phyloP scores from a whole-genome alignment of 352 stramenopile genomes.

The Globisporangium mamillatum region DNA sequence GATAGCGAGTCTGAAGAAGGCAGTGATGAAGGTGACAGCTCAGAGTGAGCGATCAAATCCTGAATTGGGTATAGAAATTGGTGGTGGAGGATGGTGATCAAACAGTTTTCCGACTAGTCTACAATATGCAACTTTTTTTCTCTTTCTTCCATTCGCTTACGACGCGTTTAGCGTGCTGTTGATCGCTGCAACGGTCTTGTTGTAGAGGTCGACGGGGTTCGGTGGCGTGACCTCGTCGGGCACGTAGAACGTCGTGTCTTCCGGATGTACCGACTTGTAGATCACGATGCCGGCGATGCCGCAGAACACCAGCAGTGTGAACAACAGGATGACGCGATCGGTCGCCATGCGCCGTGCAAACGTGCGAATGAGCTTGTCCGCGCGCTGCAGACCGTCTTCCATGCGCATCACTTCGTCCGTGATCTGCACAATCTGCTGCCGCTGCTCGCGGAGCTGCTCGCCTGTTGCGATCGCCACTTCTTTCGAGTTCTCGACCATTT shows the following conservation, averaged over 20 bases:
- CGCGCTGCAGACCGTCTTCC: constrained; percentile 73
- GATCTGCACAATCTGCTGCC: constrained; percentile 85
- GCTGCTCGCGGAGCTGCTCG: constrained; percentile 75
- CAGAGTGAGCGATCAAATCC: constrained; percentile 1
- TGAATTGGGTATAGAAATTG: constrained; percentile 2
- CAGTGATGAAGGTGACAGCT: not conserved
- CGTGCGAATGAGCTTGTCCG: constrained; percentile 77
- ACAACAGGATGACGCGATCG: constrained; percentile 76
- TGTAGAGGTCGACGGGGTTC: constrained; percentile 70
- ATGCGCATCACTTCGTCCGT: constrained; percentile 88
- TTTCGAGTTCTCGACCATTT: constrained; percentile 86
- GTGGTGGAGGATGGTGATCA: not conserved
- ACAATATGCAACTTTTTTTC: not conserved
- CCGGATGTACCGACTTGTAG: constrained; percentile 78
- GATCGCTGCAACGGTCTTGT: constrained; percentile 65
- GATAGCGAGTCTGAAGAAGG: constrained; percentile 18
- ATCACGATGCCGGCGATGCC: constrained; percentile 80
- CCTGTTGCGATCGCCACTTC: constrained; percentile 75
- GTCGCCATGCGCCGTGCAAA: constrained; percentile 83
- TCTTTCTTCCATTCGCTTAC: not conserved
- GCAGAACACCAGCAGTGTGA: constrained; percentile 76
- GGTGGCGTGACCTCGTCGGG: constrained; percentile 82
- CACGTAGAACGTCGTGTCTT: constrained; percentile 80
- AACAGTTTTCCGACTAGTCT: constrained; percentile 4
- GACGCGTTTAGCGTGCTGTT: constrained; percentile 47